These are phyloP conservation scores for Fusarium neocosmosporiellum DNA, from an alignment of 2,329 filamentous ascomycete species.

Conservation along the genomic window DNA sequence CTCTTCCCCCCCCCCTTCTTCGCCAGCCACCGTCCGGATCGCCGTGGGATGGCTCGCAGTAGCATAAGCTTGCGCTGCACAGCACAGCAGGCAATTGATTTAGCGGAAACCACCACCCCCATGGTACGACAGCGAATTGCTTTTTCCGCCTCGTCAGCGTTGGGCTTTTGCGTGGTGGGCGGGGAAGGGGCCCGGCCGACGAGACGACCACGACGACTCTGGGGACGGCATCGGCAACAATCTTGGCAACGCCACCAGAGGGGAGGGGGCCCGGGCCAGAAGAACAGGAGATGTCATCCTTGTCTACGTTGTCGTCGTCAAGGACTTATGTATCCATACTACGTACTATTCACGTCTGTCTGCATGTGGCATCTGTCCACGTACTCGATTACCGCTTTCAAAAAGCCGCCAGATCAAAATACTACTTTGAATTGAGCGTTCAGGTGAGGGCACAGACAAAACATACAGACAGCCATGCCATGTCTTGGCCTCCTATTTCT, in stretches of 20 bases:
- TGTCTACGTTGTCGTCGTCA: background rate
- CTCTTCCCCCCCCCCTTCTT: background rate
- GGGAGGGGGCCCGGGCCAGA: background rate
- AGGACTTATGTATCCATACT: background rate
- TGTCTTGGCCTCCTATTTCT: conserved; percentile 3
- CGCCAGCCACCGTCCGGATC: background rate
- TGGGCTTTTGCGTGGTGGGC: background rate
- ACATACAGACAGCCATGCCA: background rate
- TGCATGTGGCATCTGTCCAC: background rate
- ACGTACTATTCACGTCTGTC: background rate
- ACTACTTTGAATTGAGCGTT: background rate
- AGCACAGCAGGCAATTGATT: background rate
- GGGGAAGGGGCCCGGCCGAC: background rate
- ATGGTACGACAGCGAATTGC: conserved; percentile 2
- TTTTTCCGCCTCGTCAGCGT: conserved; percentile 6
- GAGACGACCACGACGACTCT: background rate
- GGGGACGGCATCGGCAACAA: background rate
- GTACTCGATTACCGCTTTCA: background rate
- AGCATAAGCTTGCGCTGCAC: background rate
- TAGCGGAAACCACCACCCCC: background rate
- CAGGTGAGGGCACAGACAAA: background rate
- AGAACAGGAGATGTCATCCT: background rate
- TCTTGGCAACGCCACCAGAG: background rate
- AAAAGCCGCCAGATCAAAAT: background rate
- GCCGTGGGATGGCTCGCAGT: background rate